Evolutionary conservation across 2,329 filamentous ascomycete species (phyloP), one percentile per base, ranked within the genome.

Genomic region (Scopulariopsis brevicaulis): DNA sequence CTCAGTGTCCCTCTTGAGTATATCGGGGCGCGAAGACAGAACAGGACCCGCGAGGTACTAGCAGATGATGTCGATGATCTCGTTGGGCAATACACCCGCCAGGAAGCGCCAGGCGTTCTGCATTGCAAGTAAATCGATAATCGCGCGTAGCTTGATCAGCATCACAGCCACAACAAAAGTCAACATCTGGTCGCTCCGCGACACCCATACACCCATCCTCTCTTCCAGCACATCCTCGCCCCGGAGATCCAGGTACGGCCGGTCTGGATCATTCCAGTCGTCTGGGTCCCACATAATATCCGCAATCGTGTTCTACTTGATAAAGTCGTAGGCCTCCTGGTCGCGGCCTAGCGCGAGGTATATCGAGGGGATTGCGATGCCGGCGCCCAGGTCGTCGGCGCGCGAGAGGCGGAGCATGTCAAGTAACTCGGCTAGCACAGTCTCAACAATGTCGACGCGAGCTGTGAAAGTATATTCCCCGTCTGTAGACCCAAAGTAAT

Each of bases 371-470:
- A 46, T 7, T 3, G 18, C 40, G 40, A n/a, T 14, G 40, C 40
- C 8, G 15, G 18, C 40, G 40, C n/a, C 40, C 14, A 46, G 15
- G 15, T 46, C 15, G 40, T 46, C 40, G 14, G 0, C 74, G 0
- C 76, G 11, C 14, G 8, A 15, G 10, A 46, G 40, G 5, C 18
- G 40, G 18, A 46, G 1, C 10, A n/a, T 18, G 18, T 46, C 40
- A 15, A 46, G 40, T 14, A 46, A 18, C 6, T 46, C 15, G 5
- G 15, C 14, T n/a, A 46, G 6, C 8, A 14, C 40, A 15, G 18
- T 2, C 18, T 46, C 40, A 5, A 46, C 2, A 14, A 18, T 14
- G 15, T 15, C 40, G 11, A n/a, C 3, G 40, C 40, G 40, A 7
- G 15, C 40, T n/a, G 40, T 46, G 15, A 46, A 8, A 6, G 15